These are phyloP conservation scores for Polygonum aviculare DNA, from an alignment of 148 eudicot genomes.

Conservation along the genomic window DNA sequence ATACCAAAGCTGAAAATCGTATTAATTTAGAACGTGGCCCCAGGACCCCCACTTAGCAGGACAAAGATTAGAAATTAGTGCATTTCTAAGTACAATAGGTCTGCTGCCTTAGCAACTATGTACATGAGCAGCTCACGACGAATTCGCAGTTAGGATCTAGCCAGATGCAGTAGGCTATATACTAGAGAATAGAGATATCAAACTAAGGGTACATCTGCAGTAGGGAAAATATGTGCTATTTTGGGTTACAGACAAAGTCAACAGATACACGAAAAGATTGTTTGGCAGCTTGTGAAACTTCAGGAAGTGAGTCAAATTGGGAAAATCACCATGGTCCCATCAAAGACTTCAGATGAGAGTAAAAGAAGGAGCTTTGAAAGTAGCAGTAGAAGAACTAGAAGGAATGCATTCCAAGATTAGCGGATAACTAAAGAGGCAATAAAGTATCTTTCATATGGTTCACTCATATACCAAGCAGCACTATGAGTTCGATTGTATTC, in stretches of 20 bases:
- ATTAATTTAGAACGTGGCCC: neutral
- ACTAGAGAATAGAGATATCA: neutral
- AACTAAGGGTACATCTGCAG: neutral
- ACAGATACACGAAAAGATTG: constrained; percentile 64
- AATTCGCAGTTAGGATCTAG: neutral
- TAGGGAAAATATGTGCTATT: neutral
- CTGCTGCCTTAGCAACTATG: neutral
- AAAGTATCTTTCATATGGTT: neutral
- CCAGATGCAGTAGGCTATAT: neutral
- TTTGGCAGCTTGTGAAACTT: constrained; percentile 88
- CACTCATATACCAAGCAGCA: neutral
- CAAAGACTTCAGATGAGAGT: constrained; percentile 50
- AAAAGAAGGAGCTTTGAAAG: neutral
- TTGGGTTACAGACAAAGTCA: neutral
- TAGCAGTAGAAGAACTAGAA: neutral
- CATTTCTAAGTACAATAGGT: neutral
- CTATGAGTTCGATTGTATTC: neutral
- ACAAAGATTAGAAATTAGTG: neutral
- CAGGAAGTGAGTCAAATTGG: constrained; percentile 83
- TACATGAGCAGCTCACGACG: neutral
- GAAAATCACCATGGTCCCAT: constrained; percentile 99
- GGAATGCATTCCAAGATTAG: neutral
- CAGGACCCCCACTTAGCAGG: neutral
- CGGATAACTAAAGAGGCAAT: neutral
- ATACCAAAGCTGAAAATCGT: neutral